Conservation (phyloP, 768 basidiomycete genomes). For the Thelephora ganbajun region DNA sequence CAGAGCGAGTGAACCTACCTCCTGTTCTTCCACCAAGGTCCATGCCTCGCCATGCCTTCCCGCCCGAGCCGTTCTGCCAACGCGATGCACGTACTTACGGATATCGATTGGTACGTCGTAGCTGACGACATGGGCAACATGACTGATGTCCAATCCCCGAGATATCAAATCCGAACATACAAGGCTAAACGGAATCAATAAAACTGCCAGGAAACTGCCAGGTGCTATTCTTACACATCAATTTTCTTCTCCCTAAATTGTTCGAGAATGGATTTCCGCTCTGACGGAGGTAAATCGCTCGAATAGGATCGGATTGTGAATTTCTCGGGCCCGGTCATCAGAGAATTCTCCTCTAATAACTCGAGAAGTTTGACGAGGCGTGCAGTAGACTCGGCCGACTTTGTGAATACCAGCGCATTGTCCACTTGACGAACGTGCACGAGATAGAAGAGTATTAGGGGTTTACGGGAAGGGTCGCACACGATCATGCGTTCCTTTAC, state of each 20-base stretch:
- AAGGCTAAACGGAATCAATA: conserved; percentile 33
- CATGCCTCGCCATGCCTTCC: conserved; percentile 83
- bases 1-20: conserved; percentile 28
- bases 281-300: conserved; percentile 61
- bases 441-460: conserved; percentile 80
- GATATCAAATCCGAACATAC: conserved; percentile 96
- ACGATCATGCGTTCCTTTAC: conserved; percentile 78
- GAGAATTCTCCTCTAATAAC: conserved; percentile 52
- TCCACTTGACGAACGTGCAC: conserved; percentile 44
- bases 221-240: conserved; percentile 47
- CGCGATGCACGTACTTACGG: conserved; percentile 95
- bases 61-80: conserved; percentile 90
- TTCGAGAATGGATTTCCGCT: conserved; percentile 66
- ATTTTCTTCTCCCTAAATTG: conserved; percentile 73
- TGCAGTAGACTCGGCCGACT: conserved; percentile 80
- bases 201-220: neutral
- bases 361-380: conserved; percentile 73
- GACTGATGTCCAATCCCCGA: conserved; percentile 87
- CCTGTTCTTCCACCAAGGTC: conserved; percentile 92
- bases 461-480: conserved; percentile 68
- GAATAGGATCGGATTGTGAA: conserved; percentile 65
- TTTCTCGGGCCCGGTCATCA: conserved; percentile 9
- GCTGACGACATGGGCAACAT: conserved; percentile 85
- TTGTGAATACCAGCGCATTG: conserved; percentile 89
- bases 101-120: conserved; percentile 97